These are phyloP conservation scores for Flaveria robusta DNA, from an alignment of 129 eudicot genomes.

Conservation along the genomic window DNA sequence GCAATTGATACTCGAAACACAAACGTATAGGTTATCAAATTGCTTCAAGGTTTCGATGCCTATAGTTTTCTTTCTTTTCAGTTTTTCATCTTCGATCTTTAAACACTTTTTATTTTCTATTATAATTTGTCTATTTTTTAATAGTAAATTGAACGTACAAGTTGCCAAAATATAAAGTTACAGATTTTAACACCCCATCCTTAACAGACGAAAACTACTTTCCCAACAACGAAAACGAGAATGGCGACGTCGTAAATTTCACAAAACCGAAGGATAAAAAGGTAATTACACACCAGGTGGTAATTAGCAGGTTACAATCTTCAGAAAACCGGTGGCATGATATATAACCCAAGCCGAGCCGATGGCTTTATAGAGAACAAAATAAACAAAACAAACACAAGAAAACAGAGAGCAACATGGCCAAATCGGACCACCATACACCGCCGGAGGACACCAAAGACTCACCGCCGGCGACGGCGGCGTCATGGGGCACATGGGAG, in stretches of 20 bases:
- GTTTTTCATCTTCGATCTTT: no score
- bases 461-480: slow-evolving; percentile 21
- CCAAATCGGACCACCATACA: slow-evolving; percentile 29
- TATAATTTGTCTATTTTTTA: no score
- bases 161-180: no score
- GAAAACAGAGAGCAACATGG: slow-evolving; percentile 30
- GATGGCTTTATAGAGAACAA: slow-evolving; percentile 31
- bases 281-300: slow-evolving; percentile 11
- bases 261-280: slow-evolving; percentile 9
- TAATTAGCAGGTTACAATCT: slow-evolving; percentile 22
- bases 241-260: neutral
- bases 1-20: no score
- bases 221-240: no score
- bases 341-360: slow-evolving; percentile 38
- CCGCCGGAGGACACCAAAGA: slow-evolving; percentile 10
- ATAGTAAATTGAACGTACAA: no score
- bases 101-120: no score
- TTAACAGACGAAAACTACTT: no score
- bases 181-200: no score
- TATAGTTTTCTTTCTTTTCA: no score
- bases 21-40: no score
- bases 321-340: slow-evolving; percentile 37
- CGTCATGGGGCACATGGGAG: slow-evolving; percentile 87
- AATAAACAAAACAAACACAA: slow-evolving; percentile 10
- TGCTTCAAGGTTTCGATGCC: no score